phyloP scores from a whole-genome alignment of 2,329 filamentous ascomycete genomes.

The Hypoxylon sp. region DNA sequence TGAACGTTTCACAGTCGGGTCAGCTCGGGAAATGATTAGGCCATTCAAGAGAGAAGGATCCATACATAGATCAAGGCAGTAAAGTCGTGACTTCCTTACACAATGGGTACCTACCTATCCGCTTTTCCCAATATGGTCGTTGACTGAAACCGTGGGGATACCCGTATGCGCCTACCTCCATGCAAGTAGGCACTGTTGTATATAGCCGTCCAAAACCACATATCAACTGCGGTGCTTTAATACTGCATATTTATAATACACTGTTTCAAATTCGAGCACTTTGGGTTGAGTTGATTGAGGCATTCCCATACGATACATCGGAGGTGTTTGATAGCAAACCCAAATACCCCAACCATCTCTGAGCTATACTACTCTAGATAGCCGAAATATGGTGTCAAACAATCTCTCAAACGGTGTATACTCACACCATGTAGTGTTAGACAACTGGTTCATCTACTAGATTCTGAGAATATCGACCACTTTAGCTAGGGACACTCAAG shows the following conservation, averaged over 20 bases:
- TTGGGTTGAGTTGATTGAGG: not conserved
- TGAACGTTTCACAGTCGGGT: not conserved
- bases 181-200: no score
- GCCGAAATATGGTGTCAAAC: no score
- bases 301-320: not conserved
- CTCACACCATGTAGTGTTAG: no score
- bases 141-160: not conserved
- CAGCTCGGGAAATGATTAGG: not conserved
- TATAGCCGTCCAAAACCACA: no score
- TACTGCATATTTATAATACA: not conserved
- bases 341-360: no score
- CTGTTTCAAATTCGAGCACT: not conserved
- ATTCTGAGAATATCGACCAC: no score
- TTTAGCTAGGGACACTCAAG: not conserved
- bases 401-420: no score
- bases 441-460: no score
- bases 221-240: no score
- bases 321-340: not conserved
- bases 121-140: not conserved
- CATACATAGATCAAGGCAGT: not conserved
- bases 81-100: slow-evolving; percentile 10
- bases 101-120: not conserved
- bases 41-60: not conserved
- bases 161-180: not conserved
- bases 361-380: no score